Base-by-base conservation (phyloP, 176 grass and related monocot genomes). In the Rhynchospora pubera region DNA sequence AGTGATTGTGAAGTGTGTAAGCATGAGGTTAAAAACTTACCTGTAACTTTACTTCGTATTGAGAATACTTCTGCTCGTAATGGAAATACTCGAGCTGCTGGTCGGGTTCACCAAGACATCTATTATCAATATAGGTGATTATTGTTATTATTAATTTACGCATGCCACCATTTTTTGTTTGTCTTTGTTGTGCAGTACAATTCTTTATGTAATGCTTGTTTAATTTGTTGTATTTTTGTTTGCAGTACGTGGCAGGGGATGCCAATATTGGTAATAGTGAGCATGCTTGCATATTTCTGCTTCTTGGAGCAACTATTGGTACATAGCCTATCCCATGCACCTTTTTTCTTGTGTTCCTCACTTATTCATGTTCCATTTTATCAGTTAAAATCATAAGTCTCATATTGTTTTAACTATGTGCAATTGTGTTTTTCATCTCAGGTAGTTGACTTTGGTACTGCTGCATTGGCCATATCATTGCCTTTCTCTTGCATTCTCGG, bases 271-370 rank as follows among this genome's bases (percentile, higher is more conserved):
- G 83, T 93, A 15, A 84, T 94, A 74, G 56, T 93, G 18, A 98
- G 89, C 90, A 93, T 88, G 60, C 88, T 98, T 18, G 90, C 90
- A 53, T 98, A 98, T 81, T 94, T 98, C 78, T 98, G 95, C 82
- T 98, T 98, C 92, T 64, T 98, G 60, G 92, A 98, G 74, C 82
- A 98, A n/a, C 7, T 98, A 26, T 69, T 98, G 92, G 95, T 98
- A 91, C n/a, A 71, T 75, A 45, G 8, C 30, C 13, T 9, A 1
- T 70, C 44, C 2, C 24, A 32, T 78, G 19, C 62, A 16, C 59
- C 2, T 5, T 26, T 19, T 18, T 79, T 45, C 4, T 19, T 70
- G 9, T 57, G 68, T 18, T 67, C 72, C 82, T 79, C 22, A 62
- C 13, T 44, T 75, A 53, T 53, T 75, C 21, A 74, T 28, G n/a